Conservation (phyloP, 345 rosid species). For the Hirschfeldia incana region DNA sequence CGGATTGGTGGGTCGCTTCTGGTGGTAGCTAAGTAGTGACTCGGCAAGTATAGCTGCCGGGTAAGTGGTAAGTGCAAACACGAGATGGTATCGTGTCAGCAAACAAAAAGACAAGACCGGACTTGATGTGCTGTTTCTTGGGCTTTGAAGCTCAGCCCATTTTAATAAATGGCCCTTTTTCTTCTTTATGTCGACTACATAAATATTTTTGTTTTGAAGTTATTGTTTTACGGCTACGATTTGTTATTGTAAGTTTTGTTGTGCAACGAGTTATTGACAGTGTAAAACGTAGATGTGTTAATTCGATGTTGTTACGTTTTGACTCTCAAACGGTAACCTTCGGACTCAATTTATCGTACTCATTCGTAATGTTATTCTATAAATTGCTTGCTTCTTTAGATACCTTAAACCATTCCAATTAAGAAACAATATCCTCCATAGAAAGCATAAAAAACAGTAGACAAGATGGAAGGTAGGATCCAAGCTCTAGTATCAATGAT, state of each 20-base stretch:
- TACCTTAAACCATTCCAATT: neutral
- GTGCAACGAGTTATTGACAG: neutral
- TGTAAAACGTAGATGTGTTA: neutral
- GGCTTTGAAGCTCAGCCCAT: conserved; percentile 16
- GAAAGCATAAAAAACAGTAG: neutral
- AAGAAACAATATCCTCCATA: neutral
- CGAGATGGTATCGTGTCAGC: conserved; percentile 11
- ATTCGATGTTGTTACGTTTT: neutral
- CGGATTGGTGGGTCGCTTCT: conserved; percentile 23
- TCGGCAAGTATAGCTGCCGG: conserved; percentile 24
- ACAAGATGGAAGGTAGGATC: conserved; percentile 10
- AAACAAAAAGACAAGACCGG: conserved; percentile 7
- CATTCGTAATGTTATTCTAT: neutral
- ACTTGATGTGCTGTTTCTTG: neutral
- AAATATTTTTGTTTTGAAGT: neutral
- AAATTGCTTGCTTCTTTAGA: neutral
- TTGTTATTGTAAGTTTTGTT: neutral
- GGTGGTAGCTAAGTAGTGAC: conserved; percentile 8
- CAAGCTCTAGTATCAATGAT: neutral
- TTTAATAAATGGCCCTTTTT: neutral
- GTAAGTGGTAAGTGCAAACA: conserved; percentile 38
- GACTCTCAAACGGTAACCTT: neutral
- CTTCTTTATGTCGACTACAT: neutral
- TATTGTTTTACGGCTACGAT: neutral
- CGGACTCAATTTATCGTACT: neutral